These are phyloP conservation scores for Lentinula detonsa DNA, from an alignment of 768 basidiomycete genomes.

Conservation along the genomic window DNA sequence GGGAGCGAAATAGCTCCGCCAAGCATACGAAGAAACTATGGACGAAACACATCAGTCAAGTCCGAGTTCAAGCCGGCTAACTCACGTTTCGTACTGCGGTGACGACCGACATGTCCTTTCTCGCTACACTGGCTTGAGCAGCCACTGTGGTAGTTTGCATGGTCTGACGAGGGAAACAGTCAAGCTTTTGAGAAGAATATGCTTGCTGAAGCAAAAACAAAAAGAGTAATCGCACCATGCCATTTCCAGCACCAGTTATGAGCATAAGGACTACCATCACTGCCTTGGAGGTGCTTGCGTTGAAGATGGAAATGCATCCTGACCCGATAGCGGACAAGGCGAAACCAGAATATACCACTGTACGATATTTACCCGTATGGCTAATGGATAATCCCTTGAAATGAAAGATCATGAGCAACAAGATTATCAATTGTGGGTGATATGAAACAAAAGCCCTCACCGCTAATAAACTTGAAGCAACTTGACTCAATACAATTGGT, in stretches of 20 bases:
- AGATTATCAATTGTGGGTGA: not conserved
- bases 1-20: conserved; percentile 68
- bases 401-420: not conserved
- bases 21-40: conserved; percentile 58
- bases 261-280: conserved; percentile 58
- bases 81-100: conserved; percentile 26
- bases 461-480: conserved; percentile 48
- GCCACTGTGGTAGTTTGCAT: conserved; percentile 63
- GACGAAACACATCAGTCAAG: not conserved
- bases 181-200: not conserved
- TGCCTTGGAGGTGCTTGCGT: conserved; percentile 36
- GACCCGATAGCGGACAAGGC: conserved; percentile 63
- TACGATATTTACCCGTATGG: conserved; percentile 59
- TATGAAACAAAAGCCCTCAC: conserved; percentile 24
- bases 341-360: conserved; percentile 59
- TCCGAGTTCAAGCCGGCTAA: not conserved
- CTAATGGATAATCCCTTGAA: conserved; percentile 54
- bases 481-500: conserved; percentile 61
- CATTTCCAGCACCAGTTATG: conserved; percentile 53
- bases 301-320: conserved; percentile 62
- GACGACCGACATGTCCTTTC: conserved; percentile 72
- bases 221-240: conserved; percentile 29
- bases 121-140: conserved; percentile 63
- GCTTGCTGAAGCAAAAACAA: not conserved
- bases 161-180: conserved; percentile 27